Evolutionary conservation across 1,284 basidiomycete species (phyloP).

Genomic region (Porogramme epimiltina): DNA sequence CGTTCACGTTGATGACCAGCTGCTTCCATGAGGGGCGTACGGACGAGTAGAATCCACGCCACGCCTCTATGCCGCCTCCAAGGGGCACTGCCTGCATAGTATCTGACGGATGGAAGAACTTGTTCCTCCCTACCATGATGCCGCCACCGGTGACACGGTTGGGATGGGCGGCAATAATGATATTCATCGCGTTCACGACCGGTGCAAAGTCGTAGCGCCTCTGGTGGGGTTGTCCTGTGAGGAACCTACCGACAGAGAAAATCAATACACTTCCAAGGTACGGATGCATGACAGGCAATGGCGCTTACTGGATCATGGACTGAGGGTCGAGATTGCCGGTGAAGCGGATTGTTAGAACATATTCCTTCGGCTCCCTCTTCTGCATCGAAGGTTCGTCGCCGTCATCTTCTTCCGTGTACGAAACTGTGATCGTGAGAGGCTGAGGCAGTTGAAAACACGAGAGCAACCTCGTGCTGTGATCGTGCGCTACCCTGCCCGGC

Average conservation of each 20-base stretch:
- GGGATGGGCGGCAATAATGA: conserved; percentile 66
- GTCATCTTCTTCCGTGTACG: conserved; percentile 70
- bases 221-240: conserved; percentile 60
- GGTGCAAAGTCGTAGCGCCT: conserved; percentile 67
- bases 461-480: conserved; percentile 66
- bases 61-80: conserved; percentile 68
- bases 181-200: conserved; percentile 70
- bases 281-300: too few relatives aligned
- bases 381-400: conserved; percentile 34
- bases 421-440: conserved; percentile 57
- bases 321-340: conserved; percentile 59
- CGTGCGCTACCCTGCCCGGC: conserved; percentile 64
- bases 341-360: conserved; percentile 63
- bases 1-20: conserved; percentile 80
- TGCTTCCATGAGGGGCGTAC: conserved; percentile 72
- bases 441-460: conserved; percentile 56
- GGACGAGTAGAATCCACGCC: conserved; percentile 75
- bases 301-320: conserved; percentile 57
- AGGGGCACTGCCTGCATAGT: conserved; percentile 43
- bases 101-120: conserved; percentile 68
- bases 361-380: conserved; percentile 47
- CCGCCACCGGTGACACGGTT: conserved; percentile 60
- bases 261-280: too few relatives aligned
- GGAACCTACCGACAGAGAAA: too few relatives aligned
- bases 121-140: conserved; percentile 73